Evolutionary conservation across 768 basidiomycete species (phyloP), one percentile per base, ranked within the genome.

Genomic region (Cystobasidium onofrii): DNA sequence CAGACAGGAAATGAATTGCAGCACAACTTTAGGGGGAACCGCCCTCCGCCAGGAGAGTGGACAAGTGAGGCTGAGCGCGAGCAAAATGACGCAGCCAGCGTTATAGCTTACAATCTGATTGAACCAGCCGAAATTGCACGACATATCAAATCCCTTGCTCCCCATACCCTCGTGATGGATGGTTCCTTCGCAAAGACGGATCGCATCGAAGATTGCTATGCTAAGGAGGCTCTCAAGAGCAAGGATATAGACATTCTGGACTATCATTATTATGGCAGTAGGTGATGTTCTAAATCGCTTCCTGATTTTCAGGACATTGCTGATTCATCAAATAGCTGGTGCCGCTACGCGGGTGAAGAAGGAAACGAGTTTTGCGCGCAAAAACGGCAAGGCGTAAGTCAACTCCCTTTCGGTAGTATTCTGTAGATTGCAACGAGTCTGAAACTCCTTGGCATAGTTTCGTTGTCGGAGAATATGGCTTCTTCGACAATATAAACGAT

Each of bases 1-100:
- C 78, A 80, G 52, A 80, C 79, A 0, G 77, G 79, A 1, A 79
- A 78, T 73, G 77, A 78, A 46, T 70, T 79, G 74, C 77, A 78
- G 65, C 43, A 64, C 23, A 41, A 65, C 29, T 63, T 65, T 23
- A 62, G 46, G 18, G 76, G 76, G 4, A 64, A 74, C 44, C 44
- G 75, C 0, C 78, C 79, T 1, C 77, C 79, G 4, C 78, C 78
- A 0, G 65, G 75, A 0, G 70, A 67, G 0, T 79, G 79, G 79
- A 79, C 79, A 3, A 70, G 76, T 60, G 66, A 74, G 36, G 43
- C 18, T n/a, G n/a, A n/a, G n/a, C n/a, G n/a, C n/a, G n/a, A n/a
- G n/a, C n/a, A n/a, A n/a, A n/a, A n/a, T n/a, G n/a, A n/a, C n/a
- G n/a, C n/a, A n/a, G n/a, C n/a, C n/a, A n/a, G n/a, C n/a, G n/a